phyloP scores from a whole-genome alignment of 345 rosid species.

The Aurinia saxatilis region DNA sequence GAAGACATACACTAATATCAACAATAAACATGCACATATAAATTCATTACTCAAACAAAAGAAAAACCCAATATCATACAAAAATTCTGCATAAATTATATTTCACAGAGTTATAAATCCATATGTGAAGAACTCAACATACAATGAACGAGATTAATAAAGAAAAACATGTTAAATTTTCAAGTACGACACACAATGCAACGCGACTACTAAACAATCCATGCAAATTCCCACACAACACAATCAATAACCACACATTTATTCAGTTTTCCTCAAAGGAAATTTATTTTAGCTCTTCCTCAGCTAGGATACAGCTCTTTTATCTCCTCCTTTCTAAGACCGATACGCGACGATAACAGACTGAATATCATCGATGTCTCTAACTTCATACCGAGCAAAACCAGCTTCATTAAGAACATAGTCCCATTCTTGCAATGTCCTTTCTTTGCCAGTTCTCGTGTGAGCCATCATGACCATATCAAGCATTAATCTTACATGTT shows the following conservation, averaged over 20 bases:
- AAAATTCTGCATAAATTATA: not conserved
- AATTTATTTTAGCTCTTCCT: not conserved
- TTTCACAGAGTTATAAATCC: not conserved
- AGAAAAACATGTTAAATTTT: not conserved
- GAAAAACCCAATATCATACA: no score
- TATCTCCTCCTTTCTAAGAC: not conserved
- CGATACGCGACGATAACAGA: slow-evolving; percentile 49
- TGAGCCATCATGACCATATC: slow-evolving; percentile 84
- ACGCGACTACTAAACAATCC: not conserved
- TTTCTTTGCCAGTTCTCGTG: slow-evolving; percentile 51
- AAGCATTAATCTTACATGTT: slow-evolving; percentile 38
- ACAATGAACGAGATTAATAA: not conserved
- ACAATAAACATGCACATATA: no score
- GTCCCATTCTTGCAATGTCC: slow-evolving; percentile 62
- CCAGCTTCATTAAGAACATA: slow-evolving; percentile 51
- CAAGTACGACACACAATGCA: not conserved
- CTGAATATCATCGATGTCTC: slow-evolving; percentile 33
- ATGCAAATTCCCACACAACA: not conserved
- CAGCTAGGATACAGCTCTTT: not conserved
- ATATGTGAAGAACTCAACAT: not conserved
- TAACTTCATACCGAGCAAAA: slow-evolving; percentile 36
- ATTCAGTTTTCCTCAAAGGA: not conserved
- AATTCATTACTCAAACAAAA: no score
- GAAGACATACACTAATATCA: no score
- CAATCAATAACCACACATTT: not conserved